phyloP scores from a whole-genome alignment of 2,329 filamentous ascomycete genomes.

The Thelonectria discophora region DNA sequence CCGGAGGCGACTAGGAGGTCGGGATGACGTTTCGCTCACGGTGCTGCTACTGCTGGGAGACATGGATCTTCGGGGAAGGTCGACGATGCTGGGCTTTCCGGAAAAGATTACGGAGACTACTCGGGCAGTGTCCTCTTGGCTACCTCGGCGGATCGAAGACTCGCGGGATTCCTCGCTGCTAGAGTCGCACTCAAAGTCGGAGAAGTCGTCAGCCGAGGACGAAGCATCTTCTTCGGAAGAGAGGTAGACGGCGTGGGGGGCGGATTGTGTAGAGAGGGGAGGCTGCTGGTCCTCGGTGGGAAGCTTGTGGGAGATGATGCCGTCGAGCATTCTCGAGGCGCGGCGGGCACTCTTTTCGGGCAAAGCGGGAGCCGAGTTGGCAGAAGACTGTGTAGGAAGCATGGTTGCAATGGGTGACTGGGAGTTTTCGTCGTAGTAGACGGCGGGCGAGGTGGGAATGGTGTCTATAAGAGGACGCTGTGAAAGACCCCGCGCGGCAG shows the following conservation, averaged over 20 bases:
- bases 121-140: constrained; percentile 65
- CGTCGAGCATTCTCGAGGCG: constrained; percentile 53
- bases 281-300: constrained; percentile 44
- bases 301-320: constrained; percentile 45
- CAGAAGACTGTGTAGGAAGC: constrained; percentile 37
- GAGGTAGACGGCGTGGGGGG: constrained; percentile 68
- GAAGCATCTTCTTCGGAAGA: constrained; percentile 73
- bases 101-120: constrained; percentile 67
- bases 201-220: constrained; percentile 68
- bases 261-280: constrained; percentile 48
- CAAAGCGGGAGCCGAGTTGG: constrained; percentile 52
- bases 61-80: constrained; percentile 58
- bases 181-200: constrained; percentile 62
- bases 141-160: constrained; percentile 47
- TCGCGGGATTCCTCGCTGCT: constrained; percentile 48
- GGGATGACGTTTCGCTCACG: constrained; percentile 42
- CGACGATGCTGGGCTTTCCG: constrained; percentile 67
- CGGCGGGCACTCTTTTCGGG: constrained; percentile 61
- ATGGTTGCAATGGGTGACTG: constrained; percentile 40
- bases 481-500: constrained; percentile 22
- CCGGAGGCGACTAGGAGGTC: constrained; percentile 38
- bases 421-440: constrained; percentile 36
- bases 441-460: constrained; percentile 39
- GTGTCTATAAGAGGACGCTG: constrained; percentile 40
- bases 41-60: constrained; percentile 47